A percentile compares a stretch with the other conserved stretches of the same genome.
These are phyloP conservation scores for Kwoniella europaea DNA, from an alignment of 768 basidiomycete species.

Conservation along the genomic window DNA sequence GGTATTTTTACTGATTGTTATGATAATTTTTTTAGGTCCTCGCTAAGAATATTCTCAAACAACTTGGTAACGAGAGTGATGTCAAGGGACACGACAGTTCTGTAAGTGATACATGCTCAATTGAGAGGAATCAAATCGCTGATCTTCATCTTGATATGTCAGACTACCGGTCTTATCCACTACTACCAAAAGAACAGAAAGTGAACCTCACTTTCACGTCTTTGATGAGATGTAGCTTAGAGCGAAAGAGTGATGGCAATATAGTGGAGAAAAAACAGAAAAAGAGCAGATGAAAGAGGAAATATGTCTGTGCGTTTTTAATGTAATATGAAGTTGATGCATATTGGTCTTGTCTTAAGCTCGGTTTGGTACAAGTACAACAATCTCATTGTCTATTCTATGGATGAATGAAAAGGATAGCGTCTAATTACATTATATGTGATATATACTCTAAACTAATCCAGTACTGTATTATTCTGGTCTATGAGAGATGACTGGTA, in stretches of 20 bases:
- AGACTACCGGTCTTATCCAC: constrained; percentile 96
- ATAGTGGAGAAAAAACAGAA: neutral
- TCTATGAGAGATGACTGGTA: no score
- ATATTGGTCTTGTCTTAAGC: neutral
- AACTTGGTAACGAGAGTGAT: constrained; percentile 67
- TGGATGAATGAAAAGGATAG: no score
- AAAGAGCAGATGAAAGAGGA: neutral
- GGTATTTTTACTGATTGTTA: neutral
- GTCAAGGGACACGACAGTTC: constrained; percentile 90
- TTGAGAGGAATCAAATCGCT: neutral
- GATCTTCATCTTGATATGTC: constrained; percentile 13
- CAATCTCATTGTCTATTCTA: no score
- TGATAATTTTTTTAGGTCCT: constrained; percentile 63
- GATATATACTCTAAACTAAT: no score
- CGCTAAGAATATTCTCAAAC: constrained; percentile 91
- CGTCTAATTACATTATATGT: no score
- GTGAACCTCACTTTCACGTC: constrained; percentile 20
- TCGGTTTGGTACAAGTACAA: neutral
- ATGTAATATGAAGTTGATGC: neutral
- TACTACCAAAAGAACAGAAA: constrained; percentile 88
- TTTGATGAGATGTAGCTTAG: neutral
- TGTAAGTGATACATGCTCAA: constrained; percentile 52
- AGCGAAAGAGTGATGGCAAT: neutral
- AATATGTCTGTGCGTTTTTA: neutral
- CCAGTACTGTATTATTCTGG: no score